A percentile compares a stretch with the other conserved stretches of the same genome.
phyloP scores from a whole-genome alignment of 176 grass and related monocot species.

The Raddia distichophylla region DNA sequence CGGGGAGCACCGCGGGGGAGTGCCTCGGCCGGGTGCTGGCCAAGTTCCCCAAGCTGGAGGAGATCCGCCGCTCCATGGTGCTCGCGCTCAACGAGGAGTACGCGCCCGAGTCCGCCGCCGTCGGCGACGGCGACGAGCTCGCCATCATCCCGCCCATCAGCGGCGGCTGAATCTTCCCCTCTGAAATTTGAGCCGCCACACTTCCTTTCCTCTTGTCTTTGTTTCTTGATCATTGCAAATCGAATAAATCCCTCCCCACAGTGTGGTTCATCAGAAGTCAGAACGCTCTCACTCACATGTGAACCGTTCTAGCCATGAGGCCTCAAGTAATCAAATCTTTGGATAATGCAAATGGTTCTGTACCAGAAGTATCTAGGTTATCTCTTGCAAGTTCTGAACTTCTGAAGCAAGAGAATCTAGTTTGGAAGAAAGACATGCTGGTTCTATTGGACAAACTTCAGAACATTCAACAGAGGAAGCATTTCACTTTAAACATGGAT shows the following conservation, averaged over 20 bases:
- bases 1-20: constrained; percentile 62
- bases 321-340: constrained; percentile 37
- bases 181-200: no score
- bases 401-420: constrained; percentile 57
- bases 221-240: neutral
- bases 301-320: constrained; percentile 43
- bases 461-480: constrained; percentile 47
- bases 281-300: constrained; percentile 34
- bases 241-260: constrained; percentile 36
- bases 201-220: neutral
- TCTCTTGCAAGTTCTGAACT: constrained; percentile 53
- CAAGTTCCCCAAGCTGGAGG: constrained; percentile 72
- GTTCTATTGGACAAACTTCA: constrained; percentile 49
- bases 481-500: constrained; percentile 45
- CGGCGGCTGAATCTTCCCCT: constrained; percentile 51
- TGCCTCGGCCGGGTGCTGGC: constrained; percentile 64
- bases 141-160: constrained; percentile 92
- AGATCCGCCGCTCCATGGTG: constrained; percentile 81
- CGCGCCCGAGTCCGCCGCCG: constrained; percentile 56
- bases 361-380: constrained; percentile 47
- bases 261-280: constrained; percentile 46
- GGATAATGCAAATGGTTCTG: constrained; percentile 56
- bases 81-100: constrained; percentile 90
- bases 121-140: constrained; percentile 73
- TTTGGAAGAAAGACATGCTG: constrained; percentile 50